phyloP scores from a whole-genome alignment of 2,329 filamentous ascomycete genomes.

The Fusarium pseudoanthophilum region DNA sequence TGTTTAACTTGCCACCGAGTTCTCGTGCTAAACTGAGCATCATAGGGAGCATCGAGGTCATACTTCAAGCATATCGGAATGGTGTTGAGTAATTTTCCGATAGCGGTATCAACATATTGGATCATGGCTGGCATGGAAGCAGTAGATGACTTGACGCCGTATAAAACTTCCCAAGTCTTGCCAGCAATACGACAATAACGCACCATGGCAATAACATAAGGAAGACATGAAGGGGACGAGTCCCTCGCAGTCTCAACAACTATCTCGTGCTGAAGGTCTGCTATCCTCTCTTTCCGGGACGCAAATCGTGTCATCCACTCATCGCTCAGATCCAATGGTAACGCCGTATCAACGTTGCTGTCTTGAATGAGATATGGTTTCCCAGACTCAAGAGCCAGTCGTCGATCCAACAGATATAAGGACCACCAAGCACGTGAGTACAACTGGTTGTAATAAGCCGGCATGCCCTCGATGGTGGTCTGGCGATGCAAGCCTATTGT shows the following conservation, averaged over 20 bases:
- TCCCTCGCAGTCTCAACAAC: conserved; percentile 6
- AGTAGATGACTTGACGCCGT: conserved; percentile 20
- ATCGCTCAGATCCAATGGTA: conserved; percentile 27
- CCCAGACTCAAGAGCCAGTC: conserved; percentile 30
- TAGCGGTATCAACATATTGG: conserved; percentile 22
- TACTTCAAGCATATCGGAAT: conserved; percentile 6
- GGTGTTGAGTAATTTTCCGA: conserved; percentile 18
- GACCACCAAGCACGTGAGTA: conserved; percentile 32
- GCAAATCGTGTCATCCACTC: conserved; percentile 26
- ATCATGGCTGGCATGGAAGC: conserved; percentile 20
- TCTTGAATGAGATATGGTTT: conserved; percentile 34
- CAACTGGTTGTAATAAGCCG: conserved; percentile 21
- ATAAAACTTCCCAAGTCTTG: conserved; percentile 33
- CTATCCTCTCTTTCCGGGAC: background rate
- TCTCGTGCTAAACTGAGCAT: conserved; percentile 18
- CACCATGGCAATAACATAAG: conserved; percentile 26
- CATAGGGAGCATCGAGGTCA: conserved; percentile 1
- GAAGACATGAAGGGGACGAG: conserved; percentile 4
- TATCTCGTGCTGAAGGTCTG: conserved; percentile 11
- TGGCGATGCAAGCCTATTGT: conserved; percentile 32
- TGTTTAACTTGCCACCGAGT: conserved; percentile 29
- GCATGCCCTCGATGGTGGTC: conserved; percentile 23
- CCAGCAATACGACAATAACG: conserved; percentile 29
- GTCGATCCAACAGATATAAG: conserved; percentile 28
- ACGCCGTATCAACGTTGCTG: conserved; percentile 23